These are phyloP conservation scores for Solanum virginianum DNA, from an alignment of 257 asterid genomes.

Conservation along the genomic window DNA sequence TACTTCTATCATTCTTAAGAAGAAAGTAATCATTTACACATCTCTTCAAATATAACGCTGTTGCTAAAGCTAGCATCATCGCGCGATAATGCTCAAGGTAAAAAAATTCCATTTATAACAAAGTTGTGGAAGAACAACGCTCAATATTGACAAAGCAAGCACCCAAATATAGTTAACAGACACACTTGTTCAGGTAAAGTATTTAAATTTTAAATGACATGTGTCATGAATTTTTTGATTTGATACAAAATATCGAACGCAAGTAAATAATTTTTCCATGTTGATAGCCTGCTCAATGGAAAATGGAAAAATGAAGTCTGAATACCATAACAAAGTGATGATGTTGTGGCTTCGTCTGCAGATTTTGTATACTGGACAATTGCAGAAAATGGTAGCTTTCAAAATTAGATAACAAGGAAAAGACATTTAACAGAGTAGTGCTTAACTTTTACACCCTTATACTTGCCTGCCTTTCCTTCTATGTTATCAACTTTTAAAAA, in stretches of 20 bases:
- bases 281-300: neutral
- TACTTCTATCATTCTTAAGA: neutral
- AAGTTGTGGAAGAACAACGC: neutral
- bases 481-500: neutral
- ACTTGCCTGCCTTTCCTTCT: neutral
- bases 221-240: neutral
- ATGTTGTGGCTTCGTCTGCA: neutral
- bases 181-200: neutral
- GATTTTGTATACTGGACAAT: neutral
- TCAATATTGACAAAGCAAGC: neutral
- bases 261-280: neutral
- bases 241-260: neutral
- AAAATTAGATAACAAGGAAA: neutral
- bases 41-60: neutral
- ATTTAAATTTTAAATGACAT: neutral
- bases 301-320: neutral
- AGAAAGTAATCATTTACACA: neutral
- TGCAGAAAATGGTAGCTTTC: neutral
- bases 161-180: neutral
- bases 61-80: neutral
- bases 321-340: neutral
- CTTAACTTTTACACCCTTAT: neutral
- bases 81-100: neutral
- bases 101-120: neutral
- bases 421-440: neutral